These are phyloP conservation scores for Naganishia vaughanmartiniae DNA, from an alignment of 768 basidiomycete genomes.

Conservation along the genomic window DNA sequence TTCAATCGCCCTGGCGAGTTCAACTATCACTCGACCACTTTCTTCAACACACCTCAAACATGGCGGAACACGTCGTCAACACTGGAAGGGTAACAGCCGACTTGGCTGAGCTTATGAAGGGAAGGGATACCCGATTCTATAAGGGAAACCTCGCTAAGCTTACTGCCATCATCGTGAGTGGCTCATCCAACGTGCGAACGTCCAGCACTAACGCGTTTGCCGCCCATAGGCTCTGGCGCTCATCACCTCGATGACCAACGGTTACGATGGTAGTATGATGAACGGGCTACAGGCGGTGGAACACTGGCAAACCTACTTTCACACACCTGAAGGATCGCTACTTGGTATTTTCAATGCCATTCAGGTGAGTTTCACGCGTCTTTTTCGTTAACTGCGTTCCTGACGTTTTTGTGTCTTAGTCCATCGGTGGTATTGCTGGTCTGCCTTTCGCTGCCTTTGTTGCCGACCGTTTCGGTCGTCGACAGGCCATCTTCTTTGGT, in stretches of 20 bases:
- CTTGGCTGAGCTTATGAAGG: conserved; percentile 26
- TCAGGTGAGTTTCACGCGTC: conserved; percentile 58
- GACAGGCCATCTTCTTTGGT: conserved; percentile 62
- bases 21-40: not conserved
- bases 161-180: conserved; percentile 36
- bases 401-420: conserved; percentile 62
- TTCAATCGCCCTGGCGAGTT: not conserved
- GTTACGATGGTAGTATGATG: conserved; percentile 55
- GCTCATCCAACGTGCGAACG: not conserved
- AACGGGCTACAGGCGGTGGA: conserved; percentile 66
- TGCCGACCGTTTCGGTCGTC: conserved; percentile 65
- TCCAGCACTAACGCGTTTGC: not conserved
- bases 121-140: conserved; percentile 41
- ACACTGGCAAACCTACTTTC: conserved; percentile 63
- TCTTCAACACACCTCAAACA: conserved; percentile 3
- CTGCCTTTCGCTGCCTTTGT: conserved; percentile 64
- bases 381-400: conserved; percentile 15
- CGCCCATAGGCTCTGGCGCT: conserved; percentile 57
- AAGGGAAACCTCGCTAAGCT: conserved; percentile 33
- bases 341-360: conserved; percentile 61
- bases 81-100: conserved; percentile 15
- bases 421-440: conserved; percentile 58
- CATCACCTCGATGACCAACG: conserved; percentile 66
- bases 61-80: conserved; percentile 35
- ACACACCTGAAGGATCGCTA: conserved; percentile 54